These are phyloP conservation scores for Phanerochaete carnosa DNA, from an alignment of 768 basidiomycete genomes.

Conservation along the genomic window DNA sequence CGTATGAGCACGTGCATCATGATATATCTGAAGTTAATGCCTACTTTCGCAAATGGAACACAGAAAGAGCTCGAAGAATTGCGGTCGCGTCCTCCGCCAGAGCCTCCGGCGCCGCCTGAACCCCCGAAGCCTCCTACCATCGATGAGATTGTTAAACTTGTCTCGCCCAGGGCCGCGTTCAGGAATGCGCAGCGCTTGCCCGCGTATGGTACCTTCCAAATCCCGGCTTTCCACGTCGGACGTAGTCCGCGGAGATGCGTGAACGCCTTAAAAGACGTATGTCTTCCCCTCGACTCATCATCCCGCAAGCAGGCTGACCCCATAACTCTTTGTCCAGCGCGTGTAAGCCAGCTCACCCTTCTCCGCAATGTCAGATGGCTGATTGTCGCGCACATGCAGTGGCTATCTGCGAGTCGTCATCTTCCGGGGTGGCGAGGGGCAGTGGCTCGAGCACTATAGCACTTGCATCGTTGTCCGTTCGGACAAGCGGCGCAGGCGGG, in stretches of 20 bases:
- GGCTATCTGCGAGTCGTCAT: background rate
- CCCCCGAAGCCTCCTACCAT: background rate
- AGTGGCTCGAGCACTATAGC: background rate
- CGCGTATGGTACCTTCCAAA: background rate
- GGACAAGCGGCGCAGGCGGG: background rate
- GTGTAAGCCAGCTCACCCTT: background rate
- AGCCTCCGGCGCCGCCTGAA: background rate
- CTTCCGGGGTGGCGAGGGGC: background rate
- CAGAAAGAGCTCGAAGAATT: slow-evolving; percentile 3
- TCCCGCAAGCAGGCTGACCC: background rate
- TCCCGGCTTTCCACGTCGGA: background rate
- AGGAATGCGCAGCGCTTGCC: background rate
- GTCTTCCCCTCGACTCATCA: background rate
- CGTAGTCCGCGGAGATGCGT: background rate
- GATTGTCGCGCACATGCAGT: background rate
- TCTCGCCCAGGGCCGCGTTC: background rate
- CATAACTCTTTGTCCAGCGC: background rate
- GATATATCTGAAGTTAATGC: background rate
- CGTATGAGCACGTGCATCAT: background rate
- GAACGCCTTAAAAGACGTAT: background rate
- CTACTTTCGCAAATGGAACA: background rate
- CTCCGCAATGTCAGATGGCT: background rate
- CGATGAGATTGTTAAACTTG: background rate
- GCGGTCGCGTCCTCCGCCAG: background rate
- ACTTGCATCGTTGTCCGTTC: background rate